Conservation (phyloP, 1,139 yeast species). For the Yarrowia galli region DNA sequence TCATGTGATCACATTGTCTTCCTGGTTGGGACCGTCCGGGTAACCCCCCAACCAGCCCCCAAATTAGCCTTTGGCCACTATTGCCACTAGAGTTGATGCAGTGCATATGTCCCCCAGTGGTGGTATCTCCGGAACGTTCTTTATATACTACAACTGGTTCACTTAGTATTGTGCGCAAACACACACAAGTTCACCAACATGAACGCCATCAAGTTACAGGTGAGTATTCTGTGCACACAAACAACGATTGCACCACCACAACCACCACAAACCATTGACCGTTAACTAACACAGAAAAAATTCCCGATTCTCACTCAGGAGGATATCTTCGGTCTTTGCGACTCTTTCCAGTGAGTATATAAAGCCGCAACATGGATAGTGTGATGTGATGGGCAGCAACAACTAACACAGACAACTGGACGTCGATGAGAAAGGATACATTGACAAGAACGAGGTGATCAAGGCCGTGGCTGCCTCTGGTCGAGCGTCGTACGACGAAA, state of each 20-base stretch:
- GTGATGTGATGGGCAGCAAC: not conserved
- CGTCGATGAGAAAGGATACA: slow-evolving; percentile 93
- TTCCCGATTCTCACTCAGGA: slow-evolving; percentile 86
- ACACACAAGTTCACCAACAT: slow-evolving; percentile 45
- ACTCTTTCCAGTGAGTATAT: slow-evolving; percentile 61
- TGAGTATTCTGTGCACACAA: slow-evolving; percentile 49
- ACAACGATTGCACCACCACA: too few relatives aligned
- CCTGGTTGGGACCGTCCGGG: not conserved
- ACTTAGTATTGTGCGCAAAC: slow-evolving; percentile 4
- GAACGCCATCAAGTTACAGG: slow-evolving; percentile 64
- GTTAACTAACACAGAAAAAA: slow-evolving; percentile 61
- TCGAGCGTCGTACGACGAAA: slow-evolving; percentile 83
- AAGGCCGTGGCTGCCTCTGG: slow-evolving; percentile 83
- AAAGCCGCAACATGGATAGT: not conserved
- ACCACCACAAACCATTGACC: not conserved
- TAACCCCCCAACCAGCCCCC: slow-evolving; percentile 26
- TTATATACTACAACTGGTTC: not conserved
- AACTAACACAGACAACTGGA: slow-evolving; percentile 69
- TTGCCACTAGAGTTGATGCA: slow-evolving; percentile 8
- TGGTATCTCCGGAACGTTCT: slow-evolving; percentile 34
- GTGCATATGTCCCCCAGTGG: slow-evolving; percentile 11
- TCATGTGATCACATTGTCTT: not conserved
- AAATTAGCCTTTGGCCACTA: not conserved
- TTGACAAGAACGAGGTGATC: slow-evolving; percentile 87
- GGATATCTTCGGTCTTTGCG: slow-evolving; percentile 83